phyloP scores from a whole-genome alignment of 495 filamentous ascomycete species.

The Xylaria palmicola region DNA sequence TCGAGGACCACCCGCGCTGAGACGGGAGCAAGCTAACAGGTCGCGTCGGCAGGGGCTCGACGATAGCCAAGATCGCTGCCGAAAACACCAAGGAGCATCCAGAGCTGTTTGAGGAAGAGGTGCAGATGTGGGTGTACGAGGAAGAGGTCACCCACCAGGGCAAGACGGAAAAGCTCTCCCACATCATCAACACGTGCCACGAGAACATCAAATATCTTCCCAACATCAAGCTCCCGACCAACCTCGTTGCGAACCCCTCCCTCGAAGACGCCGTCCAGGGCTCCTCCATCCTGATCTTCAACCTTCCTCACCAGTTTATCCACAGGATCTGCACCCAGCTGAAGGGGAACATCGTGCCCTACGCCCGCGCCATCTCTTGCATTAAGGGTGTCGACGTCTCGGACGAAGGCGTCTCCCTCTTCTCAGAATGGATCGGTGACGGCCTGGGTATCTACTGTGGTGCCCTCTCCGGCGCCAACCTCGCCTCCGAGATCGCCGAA shows the following conservation, averaged over 20 bases:
- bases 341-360: constrained; percentile 84
- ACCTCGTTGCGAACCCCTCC: constrained; percentile 87
- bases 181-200: constrained; percentile 85
- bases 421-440: constrained; percentile 92
- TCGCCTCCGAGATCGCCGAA: constrained; percentile 88
- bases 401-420: constrained; percentile 75
- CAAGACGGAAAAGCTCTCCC: constrained; percentile 78
- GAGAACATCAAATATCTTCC: constrained; percentile 99
- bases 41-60: constrained; percentile 67
- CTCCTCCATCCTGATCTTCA: constrained; percentile 89
- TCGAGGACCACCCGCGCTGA: background rate
- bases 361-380: constrained; percentile 90
- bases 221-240: constrained; percentile 74
- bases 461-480: constrained; percentile 94
- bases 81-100: constrained; percentile 80
- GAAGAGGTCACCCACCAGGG: constrained; percentile 76
- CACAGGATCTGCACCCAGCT: constrained; percentile 79
- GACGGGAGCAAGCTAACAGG: constrained; percentile 1
- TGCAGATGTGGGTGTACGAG: constrained; percentile 98
- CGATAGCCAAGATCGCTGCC: constrained; percentile 94
- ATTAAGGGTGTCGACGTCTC: constrained; percentile 97
- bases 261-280: constrained; percentile 76
- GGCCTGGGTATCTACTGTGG: constrained; percentile 94
- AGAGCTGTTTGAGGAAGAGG: constrained; percentile 78
- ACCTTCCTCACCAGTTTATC: constrained; percentile 98